These are phyloP conservation scores for Pezicula radicicola DNA, from an alignment of 2,329 filamentous ascomycete species.

Conservation along the genomic window DNA sequence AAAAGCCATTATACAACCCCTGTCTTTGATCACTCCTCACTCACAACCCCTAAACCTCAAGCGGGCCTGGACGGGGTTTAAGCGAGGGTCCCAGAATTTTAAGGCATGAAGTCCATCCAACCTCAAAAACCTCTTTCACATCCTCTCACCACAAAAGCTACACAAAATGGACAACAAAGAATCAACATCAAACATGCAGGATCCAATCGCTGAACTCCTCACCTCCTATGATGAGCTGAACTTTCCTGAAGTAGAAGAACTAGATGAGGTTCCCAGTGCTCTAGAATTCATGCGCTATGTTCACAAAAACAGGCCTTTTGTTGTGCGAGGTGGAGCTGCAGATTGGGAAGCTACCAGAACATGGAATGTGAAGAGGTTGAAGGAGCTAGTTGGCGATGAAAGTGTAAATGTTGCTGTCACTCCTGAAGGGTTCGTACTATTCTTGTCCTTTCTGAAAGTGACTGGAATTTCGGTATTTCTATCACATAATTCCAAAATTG, in stretches of 20 bases:
- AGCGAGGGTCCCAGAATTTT: too few relatives aligned
- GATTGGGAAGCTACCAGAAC: conserved; percentile 59
- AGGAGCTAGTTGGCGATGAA: conserved; percentile 48
- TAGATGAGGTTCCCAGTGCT: conserved; percentile 64
- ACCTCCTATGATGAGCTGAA: conserved; percentile 74
- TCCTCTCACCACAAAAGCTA: too few relatives aligned
- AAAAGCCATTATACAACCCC: too few relatives aligned
- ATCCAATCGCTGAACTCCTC: conserved; percentile 54
- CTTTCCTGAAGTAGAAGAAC: conserved; percentile 52
- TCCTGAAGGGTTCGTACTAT: conserved; percentile 56
- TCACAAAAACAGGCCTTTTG: conserved; percentile 70
- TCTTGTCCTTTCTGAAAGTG: neutral
- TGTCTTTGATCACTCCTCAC: too few relatives aligned
- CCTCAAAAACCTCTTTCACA: too few relatives aligned
- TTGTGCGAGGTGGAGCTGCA: conserved; percentile 60
- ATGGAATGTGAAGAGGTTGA: conserved; percentile 64
- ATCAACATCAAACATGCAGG: conserved; percentile 11
- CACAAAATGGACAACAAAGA: too few relatives aligned
- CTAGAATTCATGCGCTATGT: conserved; percentile 81
- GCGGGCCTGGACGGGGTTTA: too few relatives aligned
- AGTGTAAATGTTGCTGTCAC: conserved; percentile 75
- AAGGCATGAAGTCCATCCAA: too few relatives aligned
- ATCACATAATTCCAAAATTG: conserved; percentile 1
- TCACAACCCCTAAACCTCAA: neutral
- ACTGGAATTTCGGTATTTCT: conserved; percentile 7